These are phyloP conservation scores for Phoma sp. DNA, from an alignment of 2,329 filamentous ascomycete species.

Conservation along the genomic window DNA sequence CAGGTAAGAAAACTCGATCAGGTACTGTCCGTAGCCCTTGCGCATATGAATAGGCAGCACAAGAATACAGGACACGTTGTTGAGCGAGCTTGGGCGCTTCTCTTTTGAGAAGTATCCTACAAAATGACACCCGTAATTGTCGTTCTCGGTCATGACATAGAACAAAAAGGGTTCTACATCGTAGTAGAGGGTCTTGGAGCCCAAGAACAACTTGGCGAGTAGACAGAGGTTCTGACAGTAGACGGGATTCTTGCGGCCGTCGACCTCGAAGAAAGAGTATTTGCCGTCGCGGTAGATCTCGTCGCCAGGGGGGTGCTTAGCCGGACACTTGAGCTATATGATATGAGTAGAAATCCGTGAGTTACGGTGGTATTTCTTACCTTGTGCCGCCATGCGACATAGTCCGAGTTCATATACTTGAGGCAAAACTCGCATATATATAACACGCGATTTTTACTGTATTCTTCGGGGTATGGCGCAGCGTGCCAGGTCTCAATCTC, in stretches of 20 bases:
- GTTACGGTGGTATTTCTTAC: conserved; percentile 27
- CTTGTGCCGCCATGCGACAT: conserved; percentile 97
- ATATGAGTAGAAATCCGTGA: conserved; percentile 26
- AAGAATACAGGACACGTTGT: conserved; percentile 97
- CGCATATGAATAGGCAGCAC: conserved; percentile 96
- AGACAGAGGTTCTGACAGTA: conserved; percentile 98
- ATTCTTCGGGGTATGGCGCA: conserved; percentile 96
- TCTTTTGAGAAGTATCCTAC: conserved; percentile 99
- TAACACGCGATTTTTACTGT: conserved; percentile 93
- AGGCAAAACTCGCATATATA: conserved; percentile 99
- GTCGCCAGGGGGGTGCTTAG: conserved; percentile 95
- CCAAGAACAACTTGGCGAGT: conserved; percentile 94
- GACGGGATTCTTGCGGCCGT: conserved; percentile 95
- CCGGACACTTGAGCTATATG: conserved; percentile 76
- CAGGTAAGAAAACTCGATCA: conserved; percentile 98
- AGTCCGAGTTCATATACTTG: conserved; percentile 99
- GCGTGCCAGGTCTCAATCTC: conserved; percentile 99
- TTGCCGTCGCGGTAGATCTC: conserved; percentile 94
- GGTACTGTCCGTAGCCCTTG: conserved; percentile 93
- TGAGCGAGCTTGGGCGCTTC: conserved; percentile 90
- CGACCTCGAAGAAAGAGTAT: conserved; percentile 95
- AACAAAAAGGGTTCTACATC: conserved; percentile 97
- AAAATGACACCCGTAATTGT: conserved; percentile 91
- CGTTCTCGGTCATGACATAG: conserved; percentile 95
- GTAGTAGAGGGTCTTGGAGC: conserved; percentile 97